These are phyloP conservation scores for Binderoboletus segoi DNA, from an alignment of 1,284 basidiomycete genomes.

Conservation along the genomic window DNA sequence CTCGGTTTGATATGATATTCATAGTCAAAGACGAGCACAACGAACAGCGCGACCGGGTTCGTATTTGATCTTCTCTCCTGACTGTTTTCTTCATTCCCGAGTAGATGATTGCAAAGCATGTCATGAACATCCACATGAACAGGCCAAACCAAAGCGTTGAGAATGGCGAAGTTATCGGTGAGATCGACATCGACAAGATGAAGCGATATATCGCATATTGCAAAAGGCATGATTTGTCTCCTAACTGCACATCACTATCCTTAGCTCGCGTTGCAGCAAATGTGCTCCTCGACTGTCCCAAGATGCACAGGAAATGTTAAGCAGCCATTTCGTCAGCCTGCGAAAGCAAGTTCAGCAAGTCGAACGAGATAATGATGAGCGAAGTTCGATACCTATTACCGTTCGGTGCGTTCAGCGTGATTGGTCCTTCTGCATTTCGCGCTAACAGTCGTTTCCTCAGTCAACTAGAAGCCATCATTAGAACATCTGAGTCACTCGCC, in stretches of 20 bases:
- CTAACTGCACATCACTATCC: background rate
- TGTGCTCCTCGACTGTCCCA: conserved; percentile 93
- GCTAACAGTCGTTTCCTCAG: conserved; percentile 44
- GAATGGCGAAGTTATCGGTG: conserved; percentile 74
- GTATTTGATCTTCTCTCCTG: conserved; percentile 21
- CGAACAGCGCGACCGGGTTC: conserved; percentile 86
- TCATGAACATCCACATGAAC: conserved; percentile 99
- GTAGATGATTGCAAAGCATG: conserved; percentile 94
- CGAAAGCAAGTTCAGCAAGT: conserved; percentile 96
- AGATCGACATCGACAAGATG: conserved; percentile 98
- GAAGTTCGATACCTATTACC: conserved; percentile 98
- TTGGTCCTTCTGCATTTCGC: conserved; percentile 1
- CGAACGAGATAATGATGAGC: conserved; percentile 95
- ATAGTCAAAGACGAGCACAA: conserved; percentile 99
- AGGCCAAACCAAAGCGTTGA: conserved; percentile 66
- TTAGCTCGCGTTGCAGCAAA: conserved; percentile 57
- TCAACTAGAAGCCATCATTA: conserved; percentile 98
- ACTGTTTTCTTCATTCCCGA: background rate
- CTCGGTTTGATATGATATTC: conserved; percentile 99
- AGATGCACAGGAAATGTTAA: conserved; percentile 96
- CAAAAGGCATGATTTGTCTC: conserved; percentile 68
- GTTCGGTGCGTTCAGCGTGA: conserved; percentile 68
- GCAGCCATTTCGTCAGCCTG: conserved; percentile 94
- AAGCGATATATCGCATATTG: conserved; percentile 96
- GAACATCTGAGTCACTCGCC: conserved; percentile 95